Evolutionary conservation across 805 yeast species (phyloP).

Genomic region (Zygotorulaspora sp.): DNA sequence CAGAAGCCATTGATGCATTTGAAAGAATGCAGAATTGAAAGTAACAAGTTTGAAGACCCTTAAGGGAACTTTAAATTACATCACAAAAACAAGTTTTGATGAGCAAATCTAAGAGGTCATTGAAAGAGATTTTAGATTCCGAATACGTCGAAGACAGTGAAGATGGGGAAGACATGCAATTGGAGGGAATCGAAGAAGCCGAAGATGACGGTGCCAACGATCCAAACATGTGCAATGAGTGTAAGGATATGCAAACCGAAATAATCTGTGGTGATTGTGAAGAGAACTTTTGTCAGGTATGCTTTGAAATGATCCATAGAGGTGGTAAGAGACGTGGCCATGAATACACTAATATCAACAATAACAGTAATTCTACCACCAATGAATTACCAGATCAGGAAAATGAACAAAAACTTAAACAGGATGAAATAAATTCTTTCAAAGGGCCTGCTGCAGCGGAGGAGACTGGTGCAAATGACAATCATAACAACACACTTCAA

Average conservation of each 20-base stretch:
- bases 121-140: constrained; percentile 39
- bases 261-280: constrained; percentile 58
- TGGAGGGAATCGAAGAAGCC: constrained; percentile 23
- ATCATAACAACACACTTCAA: neutral
- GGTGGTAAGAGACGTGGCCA: constrained; percentile 59
- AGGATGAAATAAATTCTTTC: constrained; percentile 16
- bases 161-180: constrained; percentile 20
- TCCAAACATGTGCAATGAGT: constrained; percentile 56
- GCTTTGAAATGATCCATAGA: constrained; percentile 62
- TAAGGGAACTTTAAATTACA: too few species aligned
- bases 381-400: constrained; percentile 21
- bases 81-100: constrained; percentile 8
- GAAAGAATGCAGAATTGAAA: too few species aligned
- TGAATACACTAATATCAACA: constrained; percentile 28
- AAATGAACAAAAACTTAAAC: constrained; percentile 9
- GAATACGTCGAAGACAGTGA: constrained; percentile 35
- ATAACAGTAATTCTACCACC: constrained; percentile 15
- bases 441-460: constrained; percentile 22
- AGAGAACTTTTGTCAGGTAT: constrained; percentile 65
- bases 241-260: constrained; percentile 68
- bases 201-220: constrained; percentile 31
- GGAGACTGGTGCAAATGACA: constrained; percentile 12
- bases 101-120: constrained; percentile 29
- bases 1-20: too few species aligned
- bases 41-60: too few species aligned